A percentile compares a stretch with the other conserved stretches of the same genome.
Conservation (phyloP, 805 yeast species). For the Vanderwaltozyma verrucispora region DNA sequence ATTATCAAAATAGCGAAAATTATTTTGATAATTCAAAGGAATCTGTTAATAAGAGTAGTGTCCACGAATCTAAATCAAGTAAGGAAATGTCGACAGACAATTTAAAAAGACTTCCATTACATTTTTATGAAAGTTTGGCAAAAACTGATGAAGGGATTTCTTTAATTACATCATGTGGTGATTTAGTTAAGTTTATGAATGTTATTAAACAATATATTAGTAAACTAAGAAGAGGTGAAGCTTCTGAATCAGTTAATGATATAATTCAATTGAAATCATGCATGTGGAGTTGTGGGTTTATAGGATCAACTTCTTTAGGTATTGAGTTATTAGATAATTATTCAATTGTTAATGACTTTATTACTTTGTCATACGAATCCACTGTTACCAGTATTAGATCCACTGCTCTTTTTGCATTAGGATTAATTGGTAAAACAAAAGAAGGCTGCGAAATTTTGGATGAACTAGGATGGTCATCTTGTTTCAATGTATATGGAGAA, state of each 20-base stretch:
- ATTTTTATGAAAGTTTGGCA: conserved; percentile 72
- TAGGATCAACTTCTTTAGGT: conserved; percentile 66
- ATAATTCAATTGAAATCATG: conserved; percentile 54
- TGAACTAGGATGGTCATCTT: conserved; percentile 64
- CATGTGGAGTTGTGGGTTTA: conserved; percentile 80
- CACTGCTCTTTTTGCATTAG: conserved; percentile 67
- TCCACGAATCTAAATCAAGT: neutral
- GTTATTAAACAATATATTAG: conserved; percentile 26
- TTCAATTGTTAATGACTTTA: conserved; percentile 43
- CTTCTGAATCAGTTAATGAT: conserved; percentile 22
- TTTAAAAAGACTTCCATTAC: conserved; percentile 37
- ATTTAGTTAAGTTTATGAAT: conserved; percentile 32
- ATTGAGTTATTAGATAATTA: conserved; percentile 45
- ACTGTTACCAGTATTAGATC: conserved; percentile 56
- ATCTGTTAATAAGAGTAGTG: neutral
- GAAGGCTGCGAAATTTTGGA: conserved; percentile 82
- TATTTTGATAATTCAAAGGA: neutral
- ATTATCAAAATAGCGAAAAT: neutral
- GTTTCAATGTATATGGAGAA: conserved; percentile 33
- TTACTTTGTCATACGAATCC: conserved; percentile 38
- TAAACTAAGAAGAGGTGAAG: conserved; percentile 7
- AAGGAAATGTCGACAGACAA: neutral
- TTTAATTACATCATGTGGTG: conserved; percentile 43
- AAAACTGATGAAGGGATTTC: conserved; percentile 72
- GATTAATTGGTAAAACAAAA: conserved; percentile 57